Evolutionary conservation across 345 rosid species (phyloP).

Genomic region (Euphorbia peplus): DNA sequence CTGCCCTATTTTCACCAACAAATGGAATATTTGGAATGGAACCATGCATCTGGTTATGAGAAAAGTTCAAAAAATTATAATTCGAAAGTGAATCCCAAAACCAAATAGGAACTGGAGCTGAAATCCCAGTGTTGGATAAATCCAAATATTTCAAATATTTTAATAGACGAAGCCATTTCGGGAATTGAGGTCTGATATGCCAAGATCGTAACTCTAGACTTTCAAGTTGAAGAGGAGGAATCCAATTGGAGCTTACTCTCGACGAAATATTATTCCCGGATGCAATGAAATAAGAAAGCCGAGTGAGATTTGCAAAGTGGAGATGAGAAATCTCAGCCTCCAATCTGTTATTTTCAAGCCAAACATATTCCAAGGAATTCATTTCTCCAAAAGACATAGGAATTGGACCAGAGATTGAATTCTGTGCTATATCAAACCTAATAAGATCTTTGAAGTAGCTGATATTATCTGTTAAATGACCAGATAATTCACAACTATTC

Average conservation of each 20-base stretch:
- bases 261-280: not conserved
- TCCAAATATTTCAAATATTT: not conserved
- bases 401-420: conserved; percentile 24
- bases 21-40: too few species aligned
- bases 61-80: too few species aligned
- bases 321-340: conserved; percentile 21
- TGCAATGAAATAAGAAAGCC: not conserved
- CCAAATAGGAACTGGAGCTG: not conserved
- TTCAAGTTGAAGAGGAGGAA: not conserved
- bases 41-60: too few species aligned
- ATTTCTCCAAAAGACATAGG: conserved; percentile 9
- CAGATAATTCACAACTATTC: conserved; percentile 7
- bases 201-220: not conserved
- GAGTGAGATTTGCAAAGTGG: conserved; percentile 29
- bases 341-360: not conserved
- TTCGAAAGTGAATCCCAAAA: too few species aligned
- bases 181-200: not conserved
- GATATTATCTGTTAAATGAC: conserved; percentile 18
- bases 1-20: too few species aligned
- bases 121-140: not conserved
- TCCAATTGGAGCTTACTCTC: not conserved
- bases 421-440: not conserved
- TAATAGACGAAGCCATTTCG: not conserved
- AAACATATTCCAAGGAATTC: not conserved
- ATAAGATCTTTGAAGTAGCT: conserved; percentile 7